Conservation (phyloP, 2,329 filamentous ascomycete genomes). For the Penicillium crustosum region DNA sequence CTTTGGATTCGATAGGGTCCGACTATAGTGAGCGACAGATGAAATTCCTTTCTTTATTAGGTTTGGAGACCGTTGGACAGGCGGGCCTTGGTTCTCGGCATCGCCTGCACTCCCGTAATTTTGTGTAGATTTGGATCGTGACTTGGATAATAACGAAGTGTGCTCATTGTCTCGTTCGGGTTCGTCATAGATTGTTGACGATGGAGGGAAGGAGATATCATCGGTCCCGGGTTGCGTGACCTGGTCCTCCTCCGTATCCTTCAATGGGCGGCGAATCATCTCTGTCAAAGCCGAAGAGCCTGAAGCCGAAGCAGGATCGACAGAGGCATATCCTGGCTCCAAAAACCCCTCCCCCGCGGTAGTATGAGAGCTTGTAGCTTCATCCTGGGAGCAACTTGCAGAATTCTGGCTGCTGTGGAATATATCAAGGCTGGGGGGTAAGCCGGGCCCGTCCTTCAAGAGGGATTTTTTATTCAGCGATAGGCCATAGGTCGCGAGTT, state of each 20-base stretch:
- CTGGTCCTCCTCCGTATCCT: constrained; percentile 25
- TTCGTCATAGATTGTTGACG: constrained; percentile 22
- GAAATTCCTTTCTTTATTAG: constrained; percentile 20
- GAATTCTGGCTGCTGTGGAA: constrained; percentile 23
- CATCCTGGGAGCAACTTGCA: constrained; percentile 13
- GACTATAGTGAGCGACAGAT: constrained; percentile 24
- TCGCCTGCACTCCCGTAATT: constrained; percentile 36
- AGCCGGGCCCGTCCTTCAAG: constrained; percentile 27
- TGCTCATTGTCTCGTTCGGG: constrained; percentile 36
- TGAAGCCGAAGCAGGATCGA: constrained; percentile 32
- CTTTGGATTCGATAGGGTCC: constrained; percentile 59
- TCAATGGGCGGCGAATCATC: constrained; percentile 48
- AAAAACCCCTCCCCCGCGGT: constrained; percentile 11
- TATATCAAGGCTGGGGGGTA: constrained; percentile 33
- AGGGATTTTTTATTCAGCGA: constrained; percentile 44
- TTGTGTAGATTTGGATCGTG: constrained; percentile 28
- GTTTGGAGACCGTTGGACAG: constrained; percentile 12
- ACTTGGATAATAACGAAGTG: constrained; percentile 38
- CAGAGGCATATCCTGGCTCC: constrained; percentile 18
- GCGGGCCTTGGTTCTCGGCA: constrained; percentile 30
- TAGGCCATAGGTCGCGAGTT: constrained; percentile 79
- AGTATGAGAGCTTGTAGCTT: constrained; percentile 17
- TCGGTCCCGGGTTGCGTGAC: constrained; percentile 16
- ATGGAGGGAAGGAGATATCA: constrained; percentile 18
- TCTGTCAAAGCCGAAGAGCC: constrained; percentile 52